Evolutionary conservation across 257 asterid species (phyloP), one percentile per base, ranked within the genome.

Genomic region (Eustoma russellianum): DNA sequence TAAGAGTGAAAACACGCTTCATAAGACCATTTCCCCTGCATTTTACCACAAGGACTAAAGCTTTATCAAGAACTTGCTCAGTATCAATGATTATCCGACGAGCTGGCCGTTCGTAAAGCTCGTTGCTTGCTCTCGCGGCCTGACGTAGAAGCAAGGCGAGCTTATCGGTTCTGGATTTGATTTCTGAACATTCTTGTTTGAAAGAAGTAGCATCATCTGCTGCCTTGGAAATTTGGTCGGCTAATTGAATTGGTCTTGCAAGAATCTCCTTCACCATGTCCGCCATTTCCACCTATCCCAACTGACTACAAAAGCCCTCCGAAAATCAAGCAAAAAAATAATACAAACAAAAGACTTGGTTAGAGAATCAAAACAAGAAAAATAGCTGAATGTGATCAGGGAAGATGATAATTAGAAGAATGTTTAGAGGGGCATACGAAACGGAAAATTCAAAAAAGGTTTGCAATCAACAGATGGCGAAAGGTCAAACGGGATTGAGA

Each of bases 231-330:
- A 77, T 75, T 18, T 77, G 79, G 52, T 70, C 79, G 0, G 77
- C 77, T 24, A 77, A 57, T 33, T 73, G 75, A 43, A 77, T 77
- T 58, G 79, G 75, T 47, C 57, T 77, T 8, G 65, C 68, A 13
- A 77, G 68, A 69, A 77, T 77, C 65, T 66, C 67, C 51, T 77
- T 65, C 66, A 77, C 77, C 49, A 63, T 41, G 48, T 77, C 77
- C 30, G 70, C 81, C 78, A 75, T 75, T 19, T 19, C 3, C 28
- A 19, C 28, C 28, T 1, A 3, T 19, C 28, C 28, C 28, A 19
- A 19, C 28, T 19, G 28, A 48, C 16, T 13, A 34, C 45, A 45
- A 63, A 50, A 56, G 19, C 38, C 41, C 9, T 17, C 35, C 18
- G 2, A 28, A 11, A 46, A 33, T 14, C 18, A 57, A 14, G 9